Base-by-base conservation (phyloP, 352 stramenopile species). In the Thalassiosira livingstoniorum region DNA sequence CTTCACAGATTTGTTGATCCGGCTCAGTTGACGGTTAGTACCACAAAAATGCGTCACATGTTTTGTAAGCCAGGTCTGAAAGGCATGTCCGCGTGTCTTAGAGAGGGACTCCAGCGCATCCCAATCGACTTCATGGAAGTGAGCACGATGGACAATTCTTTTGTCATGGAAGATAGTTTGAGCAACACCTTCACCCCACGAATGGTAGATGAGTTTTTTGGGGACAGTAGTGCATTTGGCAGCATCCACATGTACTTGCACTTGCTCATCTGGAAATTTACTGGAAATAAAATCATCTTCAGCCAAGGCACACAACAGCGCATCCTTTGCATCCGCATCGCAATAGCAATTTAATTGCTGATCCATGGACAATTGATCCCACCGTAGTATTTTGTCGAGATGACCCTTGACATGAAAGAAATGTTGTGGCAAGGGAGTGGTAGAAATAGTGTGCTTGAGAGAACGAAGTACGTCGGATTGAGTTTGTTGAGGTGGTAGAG, bases 321-420 rank as follows among this genome's bases (percentile, higher is more conserved):
- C 54, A 5, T 4, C 54, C 4, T 5, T 7, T 10, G 54, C 54
- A 4, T 39, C 25, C 4, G 13, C 3, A 21, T 62, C 54, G 37
- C 57, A 65, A 2, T 65, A 29, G 25, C 4, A n/a, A 29, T 65
- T 65, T 2, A 65, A 11, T 7, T 10, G 27, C 32, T 65, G 31
- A n/a, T 13, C 57, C 15, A 29, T 13, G 32, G 57, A 29, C 3
- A 65, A 4, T 43, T 65, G 31, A 31, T 43, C 27, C 21, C 21
- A 5, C 2, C 1, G 3, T 2, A 65, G 10, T 2, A 47, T 13
- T 4, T 23, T 7, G 32, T 65, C 57, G 2, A 65, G 32, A 45
- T 65, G 57, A 2, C 57, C 57, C 4, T 65, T 18, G 5, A 65
- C 32, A 25, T 65, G 57, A 65, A 27, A 65, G 31, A 65, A 47